Percentiles rank a stretch among this genome's conserved stretches.
phyloP scores from a whole-genome alignment of 148 eudicot species.

The Arctostaphylos glauca region DNA sequence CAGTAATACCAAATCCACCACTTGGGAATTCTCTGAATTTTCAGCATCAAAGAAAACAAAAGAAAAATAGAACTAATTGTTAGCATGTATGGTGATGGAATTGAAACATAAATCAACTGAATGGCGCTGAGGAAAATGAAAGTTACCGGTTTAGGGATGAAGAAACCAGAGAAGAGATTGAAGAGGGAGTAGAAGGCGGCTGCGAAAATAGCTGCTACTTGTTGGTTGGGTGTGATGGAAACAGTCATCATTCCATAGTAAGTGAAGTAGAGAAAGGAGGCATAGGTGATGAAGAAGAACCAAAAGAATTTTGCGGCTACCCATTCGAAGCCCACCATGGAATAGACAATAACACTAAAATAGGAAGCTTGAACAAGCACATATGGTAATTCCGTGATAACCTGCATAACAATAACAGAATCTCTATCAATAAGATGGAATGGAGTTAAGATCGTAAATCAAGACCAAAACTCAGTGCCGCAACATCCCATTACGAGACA shows the following conservation, averaged over 20 bases:
- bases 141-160: constrained; percentile 92
- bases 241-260: constrained; percentile 99
- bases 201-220: constrained; percentile 89
- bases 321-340: constrained; percentile 93
- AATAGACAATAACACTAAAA: constrained; percentile 74
- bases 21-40: constrained; percentile 75
- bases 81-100: not conserved
- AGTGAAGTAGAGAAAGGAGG: constrained; percentile 86
- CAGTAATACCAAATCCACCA: constrained; percentile 99
- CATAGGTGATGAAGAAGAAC: constrained; percentile 80
- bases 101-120: not conserved
- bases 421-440: not conserved
- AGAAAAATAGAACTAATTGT: not conserved
- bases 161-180: constrained; percentile 96
- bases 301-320: constrained; percentile 77
- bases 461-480: not conserved
- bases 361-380: constrained; percentile 59
- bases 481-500: not conserved
- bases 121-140: not conserved
- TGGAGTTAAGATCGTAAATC: not conserved
- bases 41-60: not conserved
- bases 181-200: constrained; percentile 85
- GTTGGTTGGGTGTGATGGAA: constrained; percentile 93
- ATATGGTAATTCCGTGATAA: constrained; percentile 78
- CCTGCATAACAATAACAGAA: constrained; percentile 36